Percentiles rank a stretch among this genome's conserved stretches.
These are phyloP conservation scores for Aspergillus brunneoviolaceus DNA, from an alignment of 2,329 filamentous ascomycete species.

Conservation along the genomic window DNA sequence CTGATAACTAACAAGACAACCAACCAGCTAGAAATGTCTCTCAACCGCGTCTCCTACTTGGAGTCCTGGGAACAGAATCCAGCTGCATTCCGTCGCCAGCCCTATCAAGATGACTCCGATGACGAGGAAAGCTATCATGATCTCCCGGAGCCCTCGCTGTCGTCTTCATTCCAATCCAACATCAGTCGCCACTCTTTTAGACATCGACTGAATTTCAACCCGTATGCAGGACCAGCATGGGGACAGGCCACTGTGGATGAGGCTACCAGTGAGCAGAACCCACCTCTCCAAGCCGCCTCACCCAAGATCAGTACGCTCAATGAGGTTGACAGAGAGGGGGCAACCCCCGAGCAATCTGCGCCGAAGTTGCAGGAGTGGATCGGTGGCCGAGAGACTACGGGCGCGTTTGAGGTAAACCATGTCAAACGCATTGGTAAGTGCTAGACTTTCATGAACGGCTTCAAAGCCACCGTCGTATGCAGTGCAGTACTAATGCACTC, in stretches of 20 bases:
- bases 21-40: constrained; percentile 36
- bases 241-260: constrained; percentile 31
- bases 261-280: constrained; percentile 27
- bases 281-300: constrained; percentile 23
- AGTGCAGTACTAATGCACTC: constrained; percentile 7
- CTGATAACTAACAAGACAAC: not conserved
- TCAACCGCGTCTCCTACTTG: constrained; percentile 44
- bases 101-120: constrained; percentile 27
- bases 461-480: not conserved
- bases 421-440: constrained; percentile 53
- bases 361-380: constrained; percentile 18
- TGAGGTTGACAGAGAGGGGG: constrained; percentile 12
- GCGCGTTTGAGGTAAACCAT: constrained; percentile 56
- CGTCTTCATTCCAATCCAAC: constrained; percentile 38
- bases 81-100: constrained; percentile 27
- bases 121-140: constrained; percentile 30
- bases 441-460: not conserved
- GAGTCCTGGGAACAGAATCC: constrained; percentile 44
- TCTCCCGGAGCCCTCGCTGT: constrained; percentile 29
- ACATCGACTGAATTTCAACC: constrained; percentile 44
- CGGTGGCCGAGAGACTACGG: constrained; percentile 29
- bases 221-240: constrained; percentile 41
- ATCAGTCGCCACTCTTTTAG: constrained; percentile 25
- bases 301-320: constrained; percentile 22
- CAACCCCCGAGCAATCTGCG: constrained; percentile 10